A percentile compares a stretch with the other conserved stretches of the same genome.
phyloP scores from a whole-genome alignment of 805 yeast genomes.

The Martiniozyma abietophila region DNA sequence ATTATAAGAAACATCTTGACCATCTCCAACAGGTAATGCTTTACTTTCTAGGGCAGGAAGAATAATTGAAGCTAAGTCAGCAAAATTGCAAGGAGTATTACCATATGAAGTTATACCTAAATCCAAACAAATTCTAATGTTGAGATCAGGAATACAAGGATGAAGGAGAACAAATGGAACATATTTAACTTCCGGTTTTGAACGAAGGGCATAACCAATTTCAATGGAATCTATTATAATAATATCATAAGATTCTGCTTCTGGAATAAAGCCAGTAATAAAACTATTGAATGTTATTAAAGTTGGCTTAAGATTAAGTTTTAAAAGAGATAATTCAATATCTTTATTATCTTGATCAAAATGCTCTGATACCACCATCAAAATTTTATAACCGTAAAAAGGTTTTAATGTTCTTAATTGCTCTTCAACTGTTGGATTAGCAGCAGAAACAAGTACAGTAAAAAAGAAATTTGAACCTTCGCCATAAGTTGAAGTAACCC shows the following conservation, averaged over 20 bases:
- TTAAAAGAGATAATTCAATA: slow-evolving; percentile 40
- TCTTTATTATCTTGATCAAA: slow-evolving; percentile 39
- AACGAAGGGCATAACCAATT: slow-evolving; percentile 59
- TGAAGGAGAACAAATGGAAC: slow-evolving; percentile 75
- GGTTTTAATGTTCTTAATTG: slow-evolving; percentile 64
- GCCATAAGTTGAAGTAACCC: slow-evolving; percentile 80
- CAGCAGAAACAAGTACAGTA: slow-evolving; percentile 71
- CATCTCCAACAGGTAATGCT: slow-evolving; percentile 69
- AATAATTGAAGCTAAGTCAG: slow-evolving; percentile 74
- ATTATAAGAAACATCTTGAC: slow-evolving; percentile 66
- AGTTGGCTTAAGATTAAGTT: slow-evolving; percentile 49
- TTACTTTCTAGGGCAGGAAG: slow-evolving; percentile 81
- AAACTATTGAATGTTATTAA: slow-evolving; percentile 41
- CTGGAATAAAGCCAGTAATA: slow-evolving; percentile 43
- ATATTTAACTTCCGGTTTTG: slow-evolving; percentile 69
- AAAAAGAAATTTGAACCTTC: slow-evolving; percentile 78
- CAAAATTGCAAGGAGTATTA: slow-evolving; percentile 75
- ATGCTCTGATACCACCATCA: slow-evolving; percentile 63
- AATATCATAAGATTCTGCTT: slow-evolving; percentile 61
- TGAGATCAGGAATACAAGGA: slow-evolving; percentile 66
- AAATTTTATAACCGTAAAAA: slow-evolving; percentile 58
- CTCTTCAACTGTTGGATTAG: slow-evolving; percentile 49
- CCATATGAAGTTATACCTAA: slow-evolving; percentile 84
- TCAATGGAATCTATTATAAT: slow-evolving; percentile 76
- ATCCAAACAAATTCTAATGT: slow-evolving; percentile 75